A percentile compares a stretch with the other conserved stretches of the same genome.
Evolutionary conservation across 495 filamentous ascomycete genomes (phyloP).

Genomic region (Terfezia boudieri): DNA sequence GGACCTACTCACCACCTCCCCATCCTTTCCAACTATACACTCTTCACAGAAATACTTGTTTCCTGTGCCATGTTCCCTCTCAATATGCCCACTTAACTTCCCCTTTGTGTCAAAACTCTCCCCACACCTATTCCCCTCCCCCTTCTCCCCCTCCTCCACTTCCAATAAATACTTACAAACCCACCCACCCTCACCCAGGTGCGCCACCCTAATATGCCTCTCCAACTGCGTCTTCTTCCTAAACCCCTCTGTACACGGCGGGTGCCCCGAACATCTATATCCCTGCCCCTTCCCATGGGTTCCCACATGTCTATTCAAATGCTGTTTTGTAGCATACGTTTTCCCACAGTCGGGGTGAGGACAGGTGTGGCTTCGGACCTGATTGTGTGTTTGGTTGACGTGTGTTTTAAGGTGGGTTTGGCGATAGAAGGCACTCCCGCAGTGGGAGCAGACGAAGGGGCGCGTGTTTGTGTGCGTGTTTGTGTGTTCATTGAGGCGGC

Average conservation of each 20-base stretch:
- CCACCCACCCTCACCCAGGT: conserved; percentile 46
- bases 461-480: conserved; percentile 52
- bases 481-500: conserved; percentile 63
- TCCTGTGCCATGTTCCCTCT: conserved; percentile 38
- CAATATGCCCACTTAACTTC: conserved; percentile 47
- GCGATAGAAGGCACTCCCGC: conserved; percentile 51
- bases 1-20: neutral
- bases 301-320: conserved; percentile 21
- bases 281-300: conserved; percentile 19
- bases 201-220: conserved; percentile 51
- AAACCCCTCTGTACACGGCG: conserved; percentile 56
- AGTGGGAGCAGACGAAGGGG: conserved; percentile 49
- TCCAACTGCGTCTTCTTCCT: conserved; percentile 74
- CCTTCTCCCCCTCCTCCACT: conserved; percentile 5
- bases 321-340: conserved; percentile 15
- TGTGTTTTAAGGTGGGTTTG: conserved; percentile 17
- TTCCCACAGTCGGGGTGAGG: conserved; percentile 15
- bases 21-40: neutral
- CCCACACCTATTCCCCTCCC: conserved; percentile 32
- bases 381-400: conserved; percentile 13
- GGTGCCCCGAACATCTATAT: conserved; percentile 40
- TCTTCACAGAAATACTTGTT: conserved; percentile 33
- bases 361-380: conserved; percentile 9
- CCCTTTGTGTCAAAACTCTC: conserved; percentile 48
- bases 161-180: conserved; percentile 29